Conservation (phyloP, 1,284 basidiomycete species). For the Earliella scabrosa region DNA sequence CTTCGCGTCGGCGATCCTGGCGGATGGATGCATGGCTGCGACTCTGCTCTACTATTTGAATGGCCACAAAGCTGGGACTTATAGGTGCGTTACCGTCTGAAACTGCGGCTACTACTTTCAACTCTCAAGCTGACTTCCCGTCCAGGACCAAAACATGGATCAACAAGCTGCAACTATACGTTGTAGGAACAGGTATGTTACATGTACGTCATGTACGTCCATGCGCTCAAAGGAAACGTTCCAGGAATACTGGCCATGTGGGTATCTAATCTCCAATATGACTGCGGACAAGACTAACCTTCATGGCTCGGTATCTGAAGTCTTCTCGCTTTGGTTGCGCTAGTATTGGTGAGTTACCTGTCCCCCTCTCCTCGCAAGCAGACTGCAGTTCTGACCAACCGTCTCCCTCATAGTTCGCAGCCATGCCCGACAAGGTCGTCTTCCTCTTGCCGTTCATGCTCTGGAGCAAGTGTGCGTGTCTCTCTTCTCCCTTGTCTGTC, state of each 20-base stretch:
- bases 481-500: too few species aligned
- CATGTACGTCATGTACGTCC: too few species aligned
- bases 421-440: conserved; percentile 42
- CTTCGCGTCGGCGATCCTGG: conserved; percentile 13
- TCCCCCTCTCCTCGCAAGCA: not conserved
- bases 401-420: conserved; percentile 33
- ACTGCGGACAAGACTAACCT: too few species aligned
- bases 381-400: not conserved
- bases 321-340: not conserved
- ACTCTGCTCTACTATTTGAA: conserved; percentile 13
- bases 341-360: not conserved
- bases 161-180: conserved; percentile 24
- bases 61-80: conserved; percentile 13
- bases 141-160: conserved; percentile 25
- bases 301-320: too few species aligned
- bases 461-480: conserved; percentile 39
- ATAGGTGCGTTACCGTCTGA: conserved; percentile 7
- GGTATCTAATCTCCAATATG: not conserved
- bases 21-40: conserved; percentile 6
- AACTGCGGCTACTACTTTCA: not conserved
- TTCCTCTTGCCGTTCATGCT: conserved; percentile 45
- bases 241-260: conserved; percentile 12
- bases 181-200: conserved; percentile 26
- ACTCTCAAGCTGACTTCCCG: not conserved
- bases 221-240: not conserved